Evolutionary conservation across 2,329 filamentous ascomycete genomes (phyloP).

Genomic region (Neoascochyta sp.): DNA sequence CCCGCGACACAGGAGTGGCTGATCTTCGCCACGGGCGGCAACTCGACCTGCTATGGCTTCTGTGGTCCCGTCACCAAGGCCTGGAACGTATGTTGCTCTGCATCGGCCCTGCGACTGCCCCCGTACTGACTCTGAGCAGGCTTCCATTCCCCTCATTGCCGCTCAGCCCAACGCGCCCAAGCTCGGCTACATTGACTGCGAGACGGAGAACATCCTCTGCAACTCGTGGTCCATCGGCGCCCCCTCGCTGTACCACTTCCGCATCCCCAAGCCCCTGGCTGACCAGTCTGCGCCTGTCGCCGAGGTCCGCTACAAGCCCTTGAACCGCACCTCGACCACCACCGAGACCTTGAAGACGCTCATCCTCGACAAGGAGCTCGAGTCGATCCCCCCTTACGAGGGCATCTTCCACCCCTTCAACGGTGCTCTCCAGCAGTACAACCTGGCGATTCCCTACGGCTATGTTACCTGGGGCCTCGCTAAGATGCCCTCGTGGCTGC

Average conservation of each 20-base stretch:
- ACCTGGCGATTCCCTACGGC: conserved; percentile 60
- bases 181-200: conserved; percentile 69
- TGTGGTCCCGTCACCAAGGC: conserved; percentile 63
- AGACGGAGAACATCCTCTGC: conserved; percentile 70
- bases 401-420: conserved; percentile 75
- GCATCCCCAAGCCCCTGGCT: conserved; percentile 56
- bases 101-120: conserved; percentile 5
- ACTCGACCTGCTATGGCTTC: conserved; percentile 73
- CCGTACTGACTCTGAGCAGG: no score
- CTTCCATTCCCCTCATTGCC: conserved; percentile 62
- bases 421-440: conserved; percentile 60
- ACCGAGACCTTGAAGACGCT: conserved; percentile 61
- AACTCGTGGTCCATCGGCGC: conserved; percentile 66
- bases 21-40: conserved; percentile 69
- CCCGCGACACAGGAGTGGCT: conserved; percentile 70
- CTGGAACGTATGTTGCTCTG: conserved; percentile 46
- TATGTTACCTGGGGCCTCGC: conserved; percentile 63
- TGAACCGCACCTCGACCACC: conserved; percentile 68
- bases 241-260: conserved; percentile 63
- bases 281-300: conserved; percentile 62
- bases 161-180: conserved; percentile 60
- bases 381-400: conserved; percentile 53
- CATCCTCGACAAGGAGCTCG: conserved; percentile 57
- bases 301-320: conserved; percentile 60
- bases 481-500: conserved; percentile 64